These are phyloP conservation scores for Trichoderma afroharzianum DNA, from an alignment of 2,329 filamentous ascomycete genomes.

Conservation along the genomic window DNA sequence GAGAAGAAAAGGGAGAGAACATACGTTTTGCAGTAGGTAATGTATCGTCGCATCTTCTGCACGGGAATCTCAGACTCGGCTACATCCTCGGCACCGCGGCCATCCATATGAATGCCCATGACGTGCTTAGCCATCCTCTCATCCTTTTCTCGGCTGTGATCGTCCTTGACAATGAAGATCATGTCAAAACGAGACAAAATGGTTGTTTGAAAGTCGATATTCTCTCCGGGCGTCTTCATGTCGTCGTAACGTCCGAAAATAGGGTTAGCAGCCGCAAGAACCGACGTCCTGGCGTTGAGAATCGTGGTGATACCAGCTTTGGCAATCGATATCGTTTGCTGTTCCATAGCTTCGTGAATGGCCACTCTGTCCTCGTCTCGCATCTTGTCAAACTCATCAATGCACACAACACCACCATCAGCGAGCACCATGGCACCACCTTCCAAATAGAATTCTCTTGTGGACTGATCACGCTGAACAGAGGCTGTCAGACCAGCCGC, in stretches of 20 bases:
- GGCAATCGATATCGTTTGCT: constrained; percentile 98
- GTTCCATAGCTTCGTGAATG: constrained; percentile 99
- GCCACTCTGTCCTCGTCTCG: constrained; percentile 95
- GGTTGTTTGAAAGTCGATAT: constrained; percentile 98
- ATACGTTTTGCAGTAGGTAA: constrained; percentile 94
- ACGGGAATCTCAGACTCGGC: constrained; percentile 85
- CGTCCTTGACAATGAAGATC: constrained; percentile 98
- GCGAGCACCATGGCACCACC: constrained; percentile 98
- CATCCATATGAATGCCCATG: constrained; percentile 95
- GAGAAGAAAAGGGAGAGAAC: constrained; percentile 31
- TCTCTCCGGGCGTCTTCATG: constrained; percentile 94
- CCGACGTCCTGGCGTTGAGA: constrained; percentile 90
- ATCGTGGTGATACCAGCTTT: constrained; percentile 99
- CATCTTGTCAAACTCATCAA: constrained; percentile 99
- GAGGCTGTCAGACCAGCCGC: constrained; percentile 96
- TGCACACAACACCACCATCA: constrained; percentile 94
- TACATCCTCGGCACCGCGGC: constrained; percentile 75
- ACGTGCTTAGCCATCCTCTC: constrained; percentile 95
- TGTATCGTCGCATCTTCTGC: constrained; percentile 95
- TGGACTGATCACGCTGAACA: constrained; percentile 87
- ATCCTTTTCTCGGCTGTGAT: constrained; percentile 84
- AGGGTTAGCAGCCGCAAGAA: constrained; percentile 92
- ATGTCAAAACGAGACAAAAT: constrained; percentile 98
- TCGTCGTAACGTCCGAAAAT: constrained; percentile 98
- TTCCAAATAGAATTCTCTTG: constrained; percentile 95